These are phyloP conservation scores for Carex cristatella DNA, from an alignment of 176 grass and related monocot species.

Conservation along the genomic window DNA sequence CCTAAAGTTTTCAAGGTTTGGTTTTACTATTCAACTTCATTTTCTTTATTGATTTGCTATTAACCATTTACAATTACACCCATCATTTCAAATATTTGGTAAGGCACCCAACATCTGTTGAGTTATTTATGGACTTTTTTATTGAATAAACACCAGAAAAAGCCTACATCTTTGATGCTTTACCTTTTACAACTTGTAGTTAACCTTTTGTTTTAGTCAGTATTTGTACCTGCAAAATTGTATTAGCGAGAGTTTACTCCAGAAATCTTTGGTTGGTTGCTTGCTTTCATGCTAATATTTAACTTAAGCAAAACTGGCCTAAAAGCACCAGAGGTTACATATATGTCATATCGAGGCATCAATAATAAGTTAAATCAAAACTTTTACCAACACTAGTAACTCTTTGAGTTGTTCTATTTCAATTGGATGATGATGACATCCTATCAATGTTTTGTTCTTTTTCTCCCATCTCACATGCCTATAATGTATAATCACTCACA, in stretches of 20 bases:
- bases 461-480: background rate
- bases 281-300: background rate
- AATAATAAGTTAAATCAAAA: background rate
- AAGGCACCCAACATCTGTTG: background rate
- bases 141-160: background rate
- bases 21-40: slow-evolving; percentile 15
- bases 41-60: slow-evolving; percentile 18
- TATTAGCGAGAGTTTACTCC: background rate
- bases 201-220: background rate
- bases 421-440: background rate
- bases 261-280: background rate
- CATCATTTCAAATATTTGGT: background rate
- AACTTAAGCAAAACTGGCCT: background rate
- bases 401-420: background rate
- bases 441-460: background rate
- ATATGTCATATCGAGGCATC: background rate
- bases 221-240: background rate
- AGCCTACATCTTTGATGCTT: background rate
- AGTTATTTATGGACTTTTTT: background rate
- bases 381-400: background rate
- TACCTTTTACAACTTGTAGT: background rate
- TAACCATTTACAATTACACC: background rate
- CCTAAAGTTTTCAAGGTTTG: slow-evolving; percentile 77
- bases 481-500: background rate
- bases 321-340: background rate